Evolutionary conservation across 192 early-diverging fungal species (phyloP).

Genomic region (Coemansia sp.): DNA sequence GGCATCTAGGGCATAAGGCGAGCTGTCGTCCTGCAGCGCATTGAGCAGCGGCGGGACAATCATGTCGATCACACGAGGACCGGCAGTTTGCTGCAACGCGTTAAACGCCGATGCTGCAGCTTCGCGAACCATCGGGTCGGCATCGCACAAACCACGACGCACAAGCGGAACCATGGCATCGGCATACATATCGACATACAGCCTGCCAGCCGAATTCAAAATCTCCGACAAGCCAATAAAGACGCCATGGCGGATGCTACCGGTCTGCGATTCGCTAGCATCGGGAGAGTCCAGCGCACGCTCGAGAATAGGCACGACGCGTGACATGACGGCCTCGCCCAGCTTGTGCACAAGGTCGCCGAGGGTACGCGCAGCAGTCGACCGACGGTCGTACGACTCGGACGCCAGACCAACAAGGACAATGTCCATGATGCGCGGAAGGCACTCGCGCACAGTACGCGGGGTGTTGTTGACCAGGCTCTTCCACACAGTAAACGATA

Average conservation of each 20-base stretch:
- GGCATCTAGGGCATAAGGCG: slow-evolving; percentile 82
- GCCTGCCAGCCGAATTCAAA: slow-evolving; percentile 79
- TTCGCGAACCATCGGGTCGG: slow-evolving; percentile 82
- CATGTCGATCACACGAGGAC: slow-evolving; percentile 89
- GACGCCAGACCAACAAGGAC: slow-evolving; percentile 79
- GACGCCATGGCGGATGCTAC: slow-evolving; percentile 81
- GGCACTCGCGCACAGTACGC: slow-evolving; percentile 92
- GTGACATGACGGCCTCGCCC: slow-evolving; percentile 83
- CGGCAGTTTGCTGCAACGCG: slow-evolving; percentile 86
- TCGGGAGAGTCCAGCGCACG: slow-evolving; percentile 59
- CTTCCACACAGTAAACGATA: slow-evolving; percentile 93
- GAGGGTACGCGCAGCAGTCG: slow-evolving; percentile 86
- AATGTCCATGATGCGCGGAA: slow-evolving; percentile 88
- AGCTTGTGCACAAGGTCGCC: slow-evolving; percentile 94
- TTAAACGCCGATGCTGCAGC: slow-evolving; percentile 93
- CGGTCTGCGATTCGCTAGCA: slow-evolving; percentile 15
- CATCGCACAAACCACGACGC: slow-evolving; percentile 81
- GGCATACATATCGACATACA: slow-evolving; percentile 80
- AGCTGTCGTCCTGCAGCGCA: slow-evolving; percentile 58
- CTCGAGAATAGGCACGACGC: slow-evolving; percentile 91
- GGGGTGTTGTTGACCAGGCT: slow-evolving; percentile 93
- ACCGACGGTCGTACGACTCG: slow-evolving; percentile 74
- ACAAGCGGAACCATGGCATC: slow-evolving; percentile 83
- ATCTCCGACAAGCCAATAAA: slow-evolving; percentile 92
- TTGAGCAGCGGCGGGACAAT: slow-evolving; percentile 88